A percentile compares a stretch with the other conserved stretches of the same genome.
Evolutionary conservation across 2,329 filamentous ascomycete species (phyloP).

Genomic region (Colletotrichum sp.): DNA sequence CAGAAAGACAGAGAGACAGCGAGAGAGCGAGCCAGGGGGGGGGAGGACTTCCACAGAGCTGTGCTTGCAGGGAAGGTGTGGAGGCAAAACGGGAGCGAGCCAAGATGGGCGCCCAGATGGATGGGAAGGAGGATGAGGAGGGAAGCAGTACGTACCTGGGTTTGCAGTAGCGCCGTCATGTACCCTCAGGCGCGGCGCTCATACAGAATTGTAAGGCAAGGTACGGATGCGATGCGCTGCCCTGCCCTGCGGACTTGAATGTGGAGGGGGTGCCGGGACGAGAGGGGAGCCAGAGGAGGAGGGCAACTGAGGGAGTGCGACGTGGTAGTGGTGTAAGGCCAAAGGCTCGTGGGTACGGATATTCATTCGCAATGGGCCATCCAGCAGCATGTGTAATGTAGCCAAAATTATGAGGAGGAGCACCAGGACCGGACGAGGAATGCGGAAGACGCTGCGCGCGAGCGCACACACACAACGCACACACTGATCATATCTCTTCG

Average conservation of each 20-base stretch:
- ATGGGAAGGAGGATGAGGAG: background rate
- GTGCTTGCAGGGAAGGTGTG: conserved; percentile 18
- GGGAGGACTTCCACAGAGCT: background rate
- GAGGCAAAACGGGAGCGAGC: conserved; percentile 19
- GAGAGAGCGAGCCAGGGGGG: background rate
- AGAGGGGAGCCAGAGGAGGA: background rate
- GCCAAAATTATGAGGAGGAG: background rate
- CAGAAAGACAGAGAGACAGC: background rate
- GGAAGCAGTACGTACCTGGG: background rate
- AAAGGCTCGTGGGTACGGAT: background rate
- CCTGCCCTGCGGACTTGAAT: background rate
- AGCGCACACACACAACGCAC: background rate
- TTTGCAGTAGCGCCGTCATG: background rate
- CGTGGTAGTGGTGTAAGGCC: conserved; percentile 1
- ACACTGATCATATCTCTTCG: background rate
- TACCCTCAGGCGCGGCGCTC: background rate
- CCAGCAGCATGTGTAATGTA: background rate
- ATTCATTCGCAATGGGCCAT: background rate
- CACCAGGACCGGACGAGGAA: conserved; percentile 1
- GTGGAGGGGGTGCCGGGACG: background rate
- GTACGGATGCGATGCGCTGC: background rate
- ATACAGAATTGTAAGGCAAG: background rate
- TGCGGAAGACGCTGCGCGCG: background rate
- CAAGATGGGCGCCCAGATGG: conserved; percentile 17
- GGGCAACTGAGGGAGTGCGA: background rate